Evolutionary conservation across 192 early-diverging fungal species (phyloP), one percentile per base, ranked within the genome.

Genomic region (Podila clonocystis): DNA sequence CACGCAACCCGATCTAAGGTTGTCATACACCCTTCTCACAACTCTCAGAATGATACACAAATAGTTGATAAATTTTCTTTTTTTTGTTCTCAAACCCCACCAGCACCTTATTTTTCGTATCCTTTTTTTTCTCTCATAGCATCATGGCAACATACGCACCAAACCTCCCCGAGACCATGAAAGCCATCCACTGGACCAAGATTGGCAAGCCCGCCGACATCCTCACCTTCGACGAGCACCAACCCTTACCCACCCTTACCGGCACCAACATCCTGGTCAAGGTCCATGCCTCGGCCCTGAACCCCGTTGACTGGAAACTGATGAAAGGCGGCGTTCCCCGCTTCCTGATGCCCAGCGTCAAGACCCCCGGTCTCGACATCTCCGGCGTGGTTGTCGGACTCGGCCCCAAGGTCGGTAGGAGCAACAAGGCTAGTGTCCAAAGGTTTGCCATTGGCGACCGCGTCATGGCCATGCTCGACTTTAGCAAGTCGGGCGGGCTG

Each of bases 221-320:
- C 48, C 49, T 80, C 61, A 55, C 77, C 9, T 24, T 80, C 26
- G 68, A 68, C n/a, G 66, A 72, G 13, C 6, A 58, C 20, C 48
- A 50, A 0, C 71, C 70, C 17, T 9, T 80, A 4, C 77, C 71
- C 31, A 4, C n/a, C 30, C 45, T 69, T 7, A 60, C 57, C 2
- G 77, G 70, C 0, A 66, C 68, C 30, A 58, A 84, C 17, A 31
- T 82, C 15, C 69, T 84, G 1, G 58, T 84, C 65, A 80, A 82
- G 59, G 76, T 84, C 31, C 61, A 73, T 30, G 83, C 83, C 11
- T 30, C 76, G 1, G 83, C 76, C 9, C 29, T 84, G 20, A 84
- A 84, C 57, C 83, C 83, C 26, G 65, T 75, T 19, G 83, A 84
- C 19, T 84, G 70, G 65, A 84, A 84, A 33, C n/a, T 84, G 30